Evolutionary conservation across 2,329 filamentous ascomycete species (phyloP), one percentile per base, ranked within the genome.

Genomic region (Xylaria digitata): DNA sequence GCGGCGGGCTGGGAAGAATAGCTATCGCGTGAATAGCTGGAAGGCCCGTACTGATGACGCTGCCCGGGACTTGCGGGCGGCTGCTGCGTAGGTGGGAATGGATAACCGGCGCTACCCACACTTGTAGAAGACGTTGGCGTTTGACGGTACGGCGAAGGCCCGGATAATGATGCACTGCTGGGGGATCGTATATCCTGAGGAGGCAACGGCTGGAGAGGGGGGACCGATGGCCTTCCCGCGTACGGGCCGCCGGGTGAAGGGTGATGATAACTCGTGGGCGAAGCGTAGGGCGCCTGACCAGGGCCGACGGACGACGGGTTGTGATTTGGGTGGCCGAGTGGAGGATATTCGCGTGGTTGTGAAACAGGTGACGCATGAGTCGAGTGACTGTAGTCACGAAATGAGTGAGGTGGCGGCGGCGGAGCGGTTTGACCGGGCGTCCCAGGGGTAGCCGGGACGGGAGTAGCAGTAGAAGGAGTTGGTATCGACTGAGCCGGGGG

Each of bases 101-200:
- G 84, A 70, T 86, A 87, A 30, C 82, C 84, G 52, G 79, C 76
- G 68, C 78, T 77, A 43, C 78, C 74, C 13, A 74, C 77, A 70
- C 80, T 82, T 52, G 79, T 72, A 3, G 83, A 81, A 37, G 84
- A 82, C 3, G 80, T 82, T 23, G 83, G 82, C 9, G 83, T 83
- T 30, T 83, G 81, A 60, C 84, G 82, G 71, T 86, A 86, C 1
- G 85, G 81, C 3, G 83, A 84, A 5, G 80, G 82, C 2, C 77
- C 79, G 21, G 83, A 80, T 55, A 81, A 78, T 19, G 82, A 78
- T 32, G 74, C 77, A 63, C 80, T 79, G 71, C 81, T 80, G 19
- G 86, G 86, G 15, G 86, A 87, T 64, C 85, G 83, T 66, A 80
- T 71, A 73, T 87, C 85, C 73, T 82, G 82, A 48, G 82, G 72